Evolutionary conservation across 139 green algal species (phyloP).

Genomic region (Monoraphidium neglectum): DNA sequence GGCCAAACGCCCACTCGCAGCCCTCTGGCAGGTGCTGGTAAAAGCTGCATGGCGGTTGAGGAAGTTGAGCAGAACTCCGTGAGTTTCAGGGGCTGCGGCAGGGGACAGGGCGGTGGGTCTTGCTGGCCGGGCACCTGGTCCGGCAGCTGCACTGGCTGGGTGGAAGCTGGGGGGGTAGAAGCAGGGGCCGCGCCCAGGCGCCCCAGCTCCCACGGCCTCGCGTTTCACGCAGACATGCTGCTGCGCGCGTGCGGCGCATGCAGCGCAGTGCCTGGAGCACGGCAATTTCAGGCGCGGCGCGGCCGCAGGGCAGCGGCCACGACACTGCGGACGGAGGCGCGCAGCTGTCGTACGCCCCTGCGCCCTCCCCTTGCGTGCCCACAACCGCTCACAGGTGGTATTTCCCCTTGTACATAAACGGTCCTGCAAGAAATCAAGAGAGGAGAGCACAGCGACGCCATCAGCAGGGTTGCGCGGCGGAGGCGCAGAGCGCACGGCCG

Average conservation of each 20-base stretch:
- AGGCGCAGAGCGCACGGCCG: background rate
- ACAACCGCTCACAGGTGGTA: conserved; percentile 27
- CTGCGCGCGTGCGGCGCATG: background rate
- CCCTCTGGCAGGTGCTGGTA: conserved; percentile 80
- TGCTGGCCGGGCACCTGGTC: background rate
- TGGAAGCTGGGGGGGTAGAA: background rate
- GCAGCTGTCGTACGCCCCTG: background rate
- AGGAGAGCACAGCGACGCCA: background rate
- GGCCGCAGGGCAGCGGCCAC: too few species aligned
- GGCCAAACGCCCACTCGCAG: conserved; percentile 80
- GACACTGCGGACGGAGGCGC: too few species aligned
- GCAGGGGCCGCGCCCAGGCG: too few species aligned
- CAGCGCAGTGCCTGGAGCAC: background rate
- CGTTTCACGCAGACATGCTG: background rate
- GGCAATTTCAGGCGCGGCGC: too few species aligned
- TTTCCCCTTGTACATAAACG: conserved; percentile 28
- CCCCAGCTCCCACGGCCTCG: background rate
- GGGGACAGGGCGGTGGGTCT: background rate
- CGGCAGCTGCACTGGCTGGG: background rate
- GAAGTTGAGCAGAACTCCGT: background rate
- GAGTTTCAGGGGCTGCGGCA: background rate
- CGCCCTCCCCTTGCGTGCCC: background rate
- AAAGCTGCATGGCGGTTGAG: conserved; percentile 54
- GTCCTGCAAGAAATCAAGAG: too few species aligned
- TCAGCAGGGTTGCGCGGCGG: background rate